These are phyloP conservation scores for Castanospermum australe DNA, from an alignment of 306 rosid species.

Conservation along the genomic window DNA sequence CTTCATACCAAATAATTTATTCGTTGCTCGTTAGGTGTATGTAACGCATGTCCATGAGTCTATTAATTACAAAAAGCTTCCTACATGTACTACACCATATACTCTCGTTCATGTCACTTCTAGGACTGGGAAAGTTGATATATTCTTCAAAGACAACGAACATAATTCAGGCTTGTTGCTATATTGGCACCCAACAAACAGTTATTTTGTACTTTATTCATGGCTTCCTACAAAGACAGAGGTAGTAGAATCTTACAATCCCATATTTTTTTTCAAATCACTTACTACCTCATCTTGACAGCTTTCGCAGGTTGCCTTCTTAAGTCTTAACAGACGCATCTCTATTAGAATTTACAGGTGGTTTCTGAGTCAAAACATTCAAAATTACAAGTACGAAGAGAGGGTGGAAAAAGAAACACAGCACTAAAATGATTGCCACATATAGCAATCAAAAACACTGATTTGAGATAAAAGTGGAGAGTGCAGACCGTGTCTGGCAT, in stretches of 20 bases:
- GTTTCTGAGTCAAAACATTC: conserved; percentile 1
- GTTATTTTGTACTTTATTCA: neutral
- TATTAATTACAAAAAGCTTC: neutral
- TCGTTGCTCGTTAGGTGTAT: neutral
- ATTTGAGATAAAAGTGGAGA: conserved; percentile 1
- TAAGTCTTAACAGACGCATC: neutral
- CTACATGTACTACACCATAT: neutral
- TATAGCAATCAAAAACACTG: conserved; percentile 7
- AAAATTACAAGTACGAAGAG: neutral
- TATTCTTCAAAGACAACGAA: too few species aligned
- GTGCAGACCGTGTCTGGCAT: neutral
- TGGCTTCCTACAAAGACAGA: neutral
- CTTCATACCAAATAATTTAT: neutral
- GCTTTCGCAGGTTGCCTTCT: neutral
- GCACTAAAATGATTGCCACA: neutral
- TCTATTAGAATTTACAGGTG: neutral
- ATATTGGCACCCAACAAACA: neutral
- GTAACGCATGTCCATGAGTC: neutral
- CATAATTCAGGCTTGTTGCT: neutral
- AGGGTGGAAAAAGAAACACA: neutral
- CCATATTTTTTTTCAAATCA: neutral
- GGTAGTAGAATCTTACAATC: neutral
- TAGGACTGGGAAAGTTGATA: too few species aligned
- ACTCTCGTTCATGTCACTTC: neutral
- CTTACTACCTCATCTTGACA: conserved; percentile 15